A percentile compares a stretch with the other conserved stretches of the same genome.
Evolutionary conservation across 306 rosid genomes (phyloP).

Genomic region (Castanospermum australe): DNA sequence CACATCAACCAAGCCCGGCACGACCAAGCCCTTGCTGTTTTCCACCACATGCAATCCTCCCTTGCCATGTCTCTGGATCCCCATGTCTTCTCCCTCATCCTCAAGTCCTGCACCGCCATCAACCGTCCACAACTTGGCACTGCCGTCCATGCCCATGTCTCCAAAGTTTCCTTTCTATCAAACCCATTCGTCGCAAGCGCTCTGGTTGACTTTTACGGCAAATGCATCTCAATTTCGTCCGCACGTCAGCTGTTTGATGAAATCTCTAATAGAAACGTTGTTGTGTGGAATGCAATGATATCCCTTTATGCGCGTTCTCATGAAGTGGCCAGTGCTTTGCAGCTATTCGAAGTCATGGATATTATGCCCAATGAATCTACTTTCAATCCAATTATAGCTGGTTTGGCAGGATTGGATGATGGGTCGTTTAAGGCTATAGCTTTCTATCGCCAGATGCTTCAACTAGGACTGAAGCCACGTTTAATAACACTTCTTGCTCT

Average conservation of each 20-base stretch:
- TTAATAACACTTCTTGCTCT: conserved; percentile 67
- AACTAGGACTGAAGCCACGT: conserved; percentile 41
- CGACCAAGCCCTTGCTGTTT: conserved; percentile 51
- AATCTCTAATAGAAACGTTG: conserved; percentile 53
- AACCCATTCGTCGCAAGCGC: conserved; percentile 58
- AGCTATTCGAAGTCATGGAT: conserved; percentile 53
- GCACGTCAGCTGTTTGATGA: conserved; percentile 74
- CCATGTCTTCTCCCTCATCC: conserved; percentile 74
- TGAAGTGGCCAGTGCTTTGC: conserved; percentile 36
- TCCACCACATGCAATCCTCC: conserved; percentile 63
- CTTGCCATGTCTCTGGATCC: conserved; percentile 58
- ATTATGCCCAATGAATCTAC: conserved; percentile 50
- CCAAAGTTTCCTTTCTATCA: conserved; percentile 50
- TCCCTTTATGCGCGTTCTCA: conserved; percentile 45
- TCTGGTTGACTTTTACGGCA: conserved; percentile 62
- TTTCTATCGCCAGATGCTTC: conserved; percentile 52
- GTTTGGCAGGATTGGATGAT: conserved; percentile 31
- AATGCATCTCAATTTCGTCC: conserved; percentile 36
- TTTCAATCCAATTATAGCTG: conserved; percentile 64
- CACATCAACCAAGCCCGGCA: conserved; percentile 55
- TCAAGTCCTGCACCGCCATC: conserved; percentile 72
- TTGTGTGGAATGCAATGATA: conserved; percentile 70
- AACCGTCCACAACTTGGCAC: conserved; percentile 54
- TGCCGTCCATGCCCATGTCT: conserved; percentile 61
- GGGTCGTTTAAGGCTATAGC: conserved; percentile 45